A percentile compares a stretch with the other conserved stretches of the same genome.
Conservation (phyloP, 345 rosid species). For the Euclidium syriacum region DNA sequence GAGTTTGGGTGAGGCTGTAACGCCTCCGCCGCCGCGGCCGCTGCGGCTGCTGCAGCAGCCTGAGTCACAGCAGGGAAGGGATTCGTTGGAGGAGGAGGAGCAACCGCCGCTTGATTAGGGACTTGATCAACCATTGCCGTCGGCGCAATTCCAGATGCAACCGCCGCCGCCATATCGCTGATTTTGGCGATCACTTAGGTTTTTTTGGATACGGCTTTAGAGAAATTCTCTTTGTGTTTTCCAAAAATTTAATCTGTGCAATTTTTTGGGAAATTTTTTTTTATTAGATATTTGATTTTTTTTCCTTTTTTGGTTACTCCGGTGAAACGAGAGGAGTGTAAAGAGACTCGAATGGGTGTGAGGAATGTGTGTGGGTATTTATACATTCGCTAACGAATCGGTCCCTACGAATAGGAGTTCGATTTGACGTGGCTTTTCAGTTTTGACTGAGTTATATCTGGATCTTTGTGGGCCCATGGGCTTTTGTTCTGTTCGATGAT, state of each 20-base stretch:
- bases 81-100: neutral
- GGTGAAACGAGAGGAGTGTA: slow-evolving; percentile 14
- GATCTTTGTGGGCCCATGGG: neutral
- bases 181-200: neutral
- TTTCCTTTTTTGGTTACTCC: slow-evolving; percentile 15
- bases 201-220: neutral
- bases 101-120: slow-evolving; percentile 2
- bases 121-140: slow-evolving; percentile 29
- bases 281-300: slow-evolving; percentile 5
- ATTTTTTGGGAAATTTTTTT: neutral
- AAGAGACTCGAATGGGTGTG: neutral
- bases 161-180: slow-evolving; percentile 32
- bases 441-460: slow-evolving; percentile 20
- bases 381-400: slow-evolving; percentile 15
- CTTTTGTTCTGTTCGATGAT: neutral
- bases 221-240: neutral
- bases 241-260: neutral
- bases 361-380: neutral
- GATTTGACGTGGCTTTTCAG: slow-evolving; percentile 30
- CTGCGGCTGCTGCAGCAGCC: slow-evolving; percentile 1
- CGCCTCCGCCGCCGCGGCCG: slow-evolving; percentile 1
- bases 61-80: neutral
- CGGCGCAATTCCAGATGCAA: slow-evolving; percentile 28
- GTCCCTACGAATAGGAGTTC: neutral
- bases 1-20: slow-evolving; percentile 29